Base-by-base conservation (phyloP, 2,329 filamentous ascomycete genomes). In the Alternaria gansuensis region DNA sequence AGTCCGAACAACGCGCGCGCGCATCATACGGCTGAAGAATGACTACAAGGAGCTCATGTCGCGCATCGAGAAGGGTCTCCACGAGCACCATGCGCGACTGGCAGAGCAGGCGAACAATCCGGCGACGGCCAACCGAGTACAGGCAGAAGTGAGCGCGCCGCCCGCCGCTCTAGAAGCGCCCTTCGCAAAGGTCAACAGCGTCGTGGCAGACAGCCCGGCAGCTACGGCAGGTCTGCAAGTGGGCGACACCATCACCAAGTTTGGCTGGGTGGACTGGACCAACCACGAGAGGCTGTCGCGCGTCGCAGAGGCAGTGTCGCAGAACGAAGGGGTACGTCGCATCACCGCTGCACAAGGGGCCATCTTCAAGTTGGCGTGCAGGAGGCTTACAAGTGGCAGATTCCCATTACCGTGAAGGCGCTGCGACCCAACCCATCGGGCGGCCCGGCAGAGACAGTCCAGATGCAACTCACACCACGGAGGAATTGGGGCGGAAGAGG, bases 1-100 rank as follows among this genome's bases (percentile, higher is more conserved):
- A 96, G 92, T 99, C 74, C 91, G 95, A 62, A 97, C 92, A n/a
- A 97, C 93, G 36, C 86, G 95, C 77, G 87, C 93, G 28, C 88
- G 91, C 60, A 97, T 99, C 67, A 95, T 98, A 67, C 84, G 89
- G 67, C 84, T 98, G 37, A 89, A 91, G 65, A 98, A 97, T 74
- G 95, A 99, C 78, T 94, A 97, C 81, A 97, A 96, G 75, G 87
- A 88, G 37, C 80, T 97, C 41, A 97, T 98, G 93, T 80, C 80
- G 57, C 82, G 85, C 58, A 89, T 98, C 67, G 95, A 98, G 77
- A 89, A 89, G 71, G 88, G 88, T 45, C 84, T 99, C n/a, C 92
- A 98, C 74, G 88, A 90, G 66, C 90, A 95, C 74, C 97, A 98
- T 76, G 93, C 92, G n/a, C 87, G 81, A 61, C 76, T 91, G 9